Evolutionary conservation across 2,329 filamentous ascomycete genomes (phyloP).

Genomic region (Aspergillus quadrilineatus): DNA sequence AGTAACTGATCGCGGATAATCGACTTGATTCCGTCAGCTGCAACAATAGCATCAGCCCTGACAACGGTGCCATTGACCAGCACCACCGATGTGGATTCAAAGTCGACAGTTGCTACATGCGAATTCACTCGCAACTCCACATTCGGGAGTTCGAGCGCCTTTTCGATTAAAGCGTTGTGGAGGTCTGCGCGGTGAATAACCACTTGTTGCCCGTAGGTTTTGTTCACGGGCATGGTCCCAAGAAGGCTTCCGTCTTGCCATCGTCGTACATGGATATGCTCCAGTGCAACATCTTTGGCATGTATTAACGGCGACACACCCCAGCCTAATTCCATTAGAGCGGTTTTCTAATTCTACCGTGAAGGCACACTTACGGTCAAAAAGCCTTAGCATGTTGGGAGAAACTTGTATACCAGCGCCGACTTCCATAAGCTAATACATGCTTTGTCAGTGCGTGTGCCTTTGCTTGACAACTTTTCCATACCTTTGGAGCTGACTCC

Average conservation of each 20-base stretch:
- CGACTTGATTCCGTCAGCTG: slow-evolving; percentile 57
- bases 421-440: slow-evolving; percentile 48
- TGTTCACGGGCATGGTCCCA: slow-evolving; percentile 35
- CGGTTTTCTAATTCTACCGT: neutral
- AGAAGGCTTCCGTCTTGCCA: slow-evolving; percentile 37
- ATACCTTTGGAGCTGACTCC: slow-evolving; percentile 36
- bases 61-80: slow-evolving; percentile 28
- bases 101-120: slow-evolving; percentile 27
- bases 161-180: slow-evolving; percentile 34
- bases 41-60: slow-evolving; percentile 51
- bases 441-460: slow-evolving; percentile 6
- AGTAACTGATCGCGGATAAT: slow-evolving; percentile 44
- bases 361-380: slow-evolving; percentile 53
- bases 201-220: slow-evolving; percentile 34
- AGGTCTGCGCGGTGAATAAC: slow-evolving; percentile 39
- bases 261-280: slow-evolving; percentile 37
- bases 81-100: slow-evolving; percentile 30
- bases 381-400: slow-evolving; percentile 74
- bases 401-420: slow-evolving; percentile 81
- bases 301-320: slow-evolving; percentile 35
- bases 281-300: slow-evolving; percentile 33
- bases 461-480: neutral
- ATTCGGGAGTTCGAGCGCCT: slow-evolving; percentile 29
- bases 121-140: slow-evolving; percentile 33
- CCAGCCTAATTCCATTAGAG: slow-evolving; percentile 30